These are phyloP conservation scores for Alternaria arbusti DNA, from an alignment of 2,329 filamentous ascomycete genomes.

Conservation along the genomic window DNA sequence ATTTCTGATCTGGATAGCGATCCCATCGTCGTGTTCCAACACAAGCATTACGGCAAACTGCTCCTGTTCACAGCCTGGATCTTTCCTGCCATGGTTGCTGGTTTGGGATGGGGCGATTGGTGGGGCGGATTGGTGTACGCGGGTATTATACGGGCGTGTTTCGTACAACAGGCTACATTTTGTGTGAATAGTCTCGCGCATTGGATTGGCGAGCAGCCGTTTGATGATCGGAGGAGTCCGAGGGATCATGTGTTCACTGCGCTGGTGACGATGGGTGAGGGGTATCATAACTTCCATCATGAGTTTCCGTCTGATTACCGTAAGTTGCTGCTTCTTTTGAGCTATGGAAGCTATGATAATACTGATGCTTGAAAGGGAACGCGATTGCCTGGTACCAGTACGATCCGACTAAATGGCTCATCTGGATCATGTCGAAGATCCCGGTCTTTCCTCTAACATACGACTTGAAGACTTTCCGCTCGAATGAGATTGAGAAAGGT, in stretches of 20 bases:
- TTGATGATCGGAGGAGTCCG: constrained; percentile 47
- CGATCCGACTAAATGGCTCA: constrained; percentile 52
- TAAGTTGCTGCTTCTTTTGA: not conserved
- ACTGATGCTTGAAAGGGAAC: constrained; percentile 31
- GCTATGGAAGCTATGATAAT: rapidly evolving
- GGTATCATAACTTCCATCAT: constrained; percentile 52
- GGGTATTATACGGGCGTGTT: constrained; percentile 56
- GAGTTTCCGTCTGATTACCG: constrained; percentile 46
- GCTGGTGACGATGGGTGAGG: constrained; percentile 49
- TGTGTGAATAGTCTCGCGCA: constrained; percentile 61
- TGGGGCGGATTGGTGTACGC: constrained; percentile 57
- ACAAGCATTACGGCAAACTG: constrained; percentile 53
- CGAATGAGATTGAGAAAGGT: constrained; percentile 49
- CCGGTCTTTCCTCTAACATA: constrained; percentile 42
- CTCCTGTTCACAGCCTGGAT: constrained; percentile 52
- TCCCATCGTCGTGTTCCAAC: constrained; percentile 56
- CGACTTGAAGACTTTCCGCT: constrained; percentile 47
- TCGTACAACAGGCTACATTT: constrained; percentile 60
- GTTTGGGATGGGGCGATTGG: constrained; percentile 57
- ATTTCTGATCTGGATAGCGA: constrained; percentile 59
- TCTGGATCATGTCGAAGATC: constrained; percentile 40
- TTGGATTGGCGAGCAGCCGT: constrained; percentile 55
- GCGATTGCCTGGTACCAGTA: constrained; percentile 49
- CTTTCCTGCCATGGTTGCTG: constrained; percentile 54
- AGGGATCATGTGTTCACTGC: constrained; percentile 50